Percentiles rank a stretch among this genome's conserved stretches.
Conservation (phyloP, 1,284 basidiomycete genomes). For the Ganoderma boninense region DNA sequence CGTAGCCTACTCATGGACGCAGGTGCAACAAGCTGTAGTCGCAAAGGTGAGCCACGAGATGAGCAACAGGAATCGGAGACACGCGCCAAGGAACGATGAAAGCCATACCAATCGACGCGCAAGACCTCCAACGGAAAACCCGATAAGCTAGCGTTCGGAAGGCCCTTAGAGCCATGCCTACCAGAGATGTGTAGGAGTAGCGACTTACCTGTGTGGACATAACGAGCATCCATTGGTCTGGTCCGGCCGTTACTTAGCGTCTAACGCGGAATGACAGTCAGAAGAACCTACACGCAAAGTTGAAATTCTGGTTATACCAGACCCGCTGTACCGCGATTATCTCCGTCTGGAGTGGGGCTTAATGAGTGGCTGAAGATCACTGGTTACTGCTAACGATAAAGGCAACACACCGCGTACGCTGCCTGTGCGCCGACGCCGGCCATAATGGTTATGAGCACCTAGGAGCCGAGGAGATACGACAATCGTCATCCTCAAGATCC, state of each 20-base stretch:
- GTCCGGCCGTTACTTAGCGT: background rate
- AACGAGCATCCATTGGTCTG: conserved; percentile 80
- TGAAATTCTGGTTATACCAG: conserved; percentile 71
- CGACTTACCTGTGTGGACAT: conserved; percentile 67
- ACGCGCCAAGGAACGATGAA: conserved; percentile 8
- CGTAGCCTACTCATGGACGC: conserved; percentile 79
- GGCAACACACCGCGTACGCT: conserved; percentile 56
- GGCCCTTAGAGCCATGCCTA: background rate
- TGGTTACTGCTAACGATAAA: background rate
- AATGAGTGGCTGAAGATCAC: background rate
- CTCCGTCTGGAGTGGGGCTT: conserved; percentile 57
- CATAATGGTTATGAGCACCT: conserved; percentile 72
- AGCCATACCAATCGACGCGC: conserved; percentile 50
- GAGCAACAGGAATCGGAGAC: conserved; percentile 5
- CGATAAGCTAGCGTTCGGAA: conserved; percentile 66
- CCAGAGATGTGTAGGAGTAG: background rate
- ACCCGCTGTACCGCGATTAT: conserved; percentile 80
- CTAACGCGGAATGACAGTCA: background rate
- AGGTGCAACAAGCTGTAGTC: conserved; percentile 73
- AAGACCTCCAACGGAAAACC: conserved; percentile 89
- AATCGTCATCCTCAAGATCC: background rate
- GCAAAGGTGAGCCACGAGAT: conserved; percentile 15
- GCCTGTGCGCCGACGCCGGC: conserved; percentile 66
- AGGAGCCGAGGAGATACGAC: background rate
- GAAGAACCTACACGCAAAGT: conserved; percentile 61